phyloP scores from a whole-genome alignment of 495 filamentous ascomycete genomes.

The Xylaria palmicola region DNA sequence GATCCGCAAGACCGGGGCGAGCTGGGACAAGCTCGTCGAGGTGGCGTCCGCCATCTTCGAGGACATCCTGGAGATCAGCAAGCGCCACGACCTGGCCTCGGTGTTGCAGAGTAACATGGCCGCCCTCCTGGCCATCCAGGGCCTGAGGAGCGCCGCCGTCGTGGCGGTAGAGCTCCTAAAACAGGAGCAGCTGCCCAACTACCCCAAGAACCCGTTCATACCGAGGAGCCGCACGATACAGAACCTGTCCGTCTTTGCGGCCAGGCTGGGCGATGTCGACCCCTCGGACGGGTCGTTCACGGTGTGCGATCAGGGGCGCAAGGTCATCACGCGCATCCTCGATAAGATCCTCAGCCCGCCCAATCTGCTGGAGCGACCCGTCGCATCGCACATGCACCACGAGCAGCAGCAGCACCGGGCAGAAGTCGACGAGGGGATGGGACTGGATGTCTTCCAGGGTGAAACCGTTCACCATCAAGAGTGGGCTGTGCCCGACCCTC shows the following conservation, averaged over 20 bases:
- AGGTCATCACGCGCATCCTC: slow-evolving; percentile 33
- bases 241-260: slow-evolving; percentile 33
- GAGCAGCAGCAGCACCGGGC: slow-evolving; percentile 9
- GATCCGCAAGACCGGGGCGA: slow-evolving; percentile 37
- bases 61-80: slow-evolving; percentile 38
- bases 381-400: slow-evolving; percentile 4
- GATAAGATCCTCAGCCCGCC: slow-evolving; percentile 36
- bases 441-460: slow-evolving; percentile 5
- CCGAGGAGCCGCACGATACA: slow-evolving; percentile 35
- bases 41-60: slow-evolving; percentile 39
- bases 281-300: slow-evolving; percentile 28
- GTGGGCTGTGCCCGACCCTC: slow-evolving; percentile 13
- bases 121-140: slow-evolving; percentile 41
- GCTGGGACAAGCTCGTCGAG: slow-evolving; percentile 37
- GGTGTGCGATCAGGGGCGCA: slow-evolving; percentile 33
- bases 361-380: slow-evolving; percentile 1
- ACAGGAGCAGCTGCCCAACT: slow-evolving; percentile 42
- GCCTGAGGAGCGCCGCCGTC: slow-evolving; percentile 45
- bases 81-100: slow-evolving; percentile 41
- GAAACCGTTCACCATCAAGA: slow-evolving; percentile 13
- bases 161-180: slow-evolving; percentile 45
- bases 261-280: slow-evolving; percentile 27
- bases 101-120: slow-evolving; percentile 28
- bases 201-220: slow-evolving; percentile 37
- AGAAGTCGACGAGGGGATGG: slow-evolving; percentile 5